Evolutionary conservation across 257 asterid species (phyloP).

Genomic region (Scutellaria barbata): DNA sequence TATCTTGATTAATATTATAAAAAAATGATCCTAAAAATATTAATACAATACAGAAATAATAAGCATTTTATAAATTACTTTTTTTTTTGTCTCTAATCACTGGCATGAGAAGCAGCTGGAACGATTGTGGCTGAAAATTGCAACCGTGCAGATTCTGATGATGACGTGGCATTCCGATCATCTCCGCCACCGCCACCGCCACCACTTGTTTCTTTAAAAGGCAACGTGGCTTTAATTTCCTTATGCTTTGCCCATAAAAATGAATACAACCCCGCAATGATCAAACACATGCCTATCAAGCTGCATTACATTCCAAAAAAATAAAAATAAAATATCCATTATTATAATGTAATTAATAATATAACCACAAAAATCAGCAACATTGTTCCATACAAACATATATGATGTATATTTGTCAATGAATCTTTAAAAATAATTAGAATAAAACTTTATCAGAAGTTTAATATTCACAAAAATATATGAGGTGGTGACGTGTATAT

Average conservation of each 20-base stretch:
- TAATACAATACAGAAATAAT: too few relatives aligned
- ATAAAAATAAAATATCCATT: neutral
- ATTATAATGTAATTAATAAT: too few relatives aligned
- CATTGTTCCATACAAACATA: too few relatives aligned
- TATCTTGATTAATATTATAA: too few relatives aligned
- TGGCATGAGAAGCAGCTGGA: constrained; percentile 22
- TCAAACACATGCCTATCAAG: constrained; percentile 58
- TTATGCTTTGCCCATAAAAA: constrained; percentile 58
- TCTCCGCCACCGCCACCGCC: neutral
- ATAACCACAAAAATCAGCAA: too few relatives aligned
- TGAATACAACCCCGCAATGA: constrained; percentile 55
- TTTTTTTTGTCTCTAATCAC: neutral
- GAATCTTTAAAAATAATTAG: too few relatives aligned
- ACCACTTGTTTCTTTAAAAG: neutral
- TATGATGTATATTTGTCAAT: too few relatives aligned
- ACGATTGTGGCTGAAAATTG: constrained; percentile 19
- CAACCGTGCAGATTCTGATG: constrained; percentile 5
- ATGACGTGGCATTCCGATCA: too few relatives aligned
- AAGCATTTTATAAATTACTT: neutral
- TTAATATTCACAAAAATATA: too few relatives aligned
- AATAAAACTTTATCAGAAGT: too few relatives aligned
- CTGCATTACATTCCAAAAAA: constrained; percentile 38
- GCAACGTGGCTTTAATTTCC: constrained; percentile 34
- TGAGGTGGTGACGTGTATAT: too few relatives aligned
- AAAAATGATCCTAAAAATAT: too few relatives aligned